Percentiles rank a stretch among this genome's conserved stretches.
Conservation (phyloP, 2,329 filamentous ascomycete species). For the Penicillium glabrum region DNA sequence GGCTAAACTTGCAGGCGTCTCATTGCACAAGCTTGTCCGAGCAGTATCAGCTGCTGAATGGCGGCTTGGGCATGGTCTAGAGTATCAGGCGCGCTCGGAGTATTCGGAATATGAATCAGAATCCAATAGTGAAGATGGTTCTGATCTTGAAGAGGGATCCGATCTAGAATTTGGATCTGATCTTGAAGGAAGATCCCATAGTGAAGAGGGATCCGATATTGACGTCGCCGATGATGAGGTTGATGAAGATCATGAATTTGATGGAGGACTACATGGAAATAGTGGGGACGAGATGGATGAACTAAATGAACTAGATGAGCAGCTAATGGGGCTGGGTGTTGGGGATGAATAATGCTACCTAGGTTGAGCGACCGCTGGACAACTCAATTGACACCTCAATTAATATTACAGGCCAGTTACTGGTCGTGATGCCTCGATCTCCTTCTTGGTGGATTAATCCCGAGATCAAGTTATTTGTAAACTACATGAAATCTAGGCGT, state of each 20-base stretch:
- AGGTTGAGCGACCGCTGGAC: background rate
- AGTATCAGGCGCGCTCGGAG: slow-evolving; percentile 33
- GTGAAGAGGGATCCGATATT: too few relatives aligned
- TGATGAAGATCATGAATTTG: background rate
- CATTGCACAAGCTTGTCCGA: slow-evolving; percentile 50
- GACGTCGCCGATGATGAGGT: too few relatives aligned
- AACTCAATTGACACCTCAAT: background rate
- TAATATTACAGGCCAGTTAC: background rate
- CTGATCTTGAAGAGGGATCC: background rate
- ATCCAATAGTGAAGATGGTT: slow-evolving; percentile 4
- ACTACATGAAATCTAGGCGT: background rate
- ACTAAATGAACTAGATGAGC: slow-evolving; percentile 12
- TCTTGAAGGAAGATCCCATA: too few relatives aligned
- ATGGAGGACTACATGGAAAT: slow-evolving; percentile 1
- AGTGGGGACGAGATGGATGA: slow-evolving; percentile 16
- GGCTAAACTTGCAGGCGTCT: slow-evolving; percentile 52
- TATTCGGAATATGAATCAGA: slow-evolving; percentile 17
- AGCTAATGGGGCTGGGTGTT: slow-evolving; percentile 12
- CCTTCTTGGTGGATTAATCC: too few relatives aligned
- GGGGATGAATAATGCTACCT: background rate
- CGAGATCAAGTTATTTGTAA: background rate
- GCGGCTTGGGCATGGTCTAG: slow-evolving; percentile 42
- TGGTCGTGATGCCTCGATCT: background rate
- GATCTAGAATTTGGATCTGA: too few relatives aligned
- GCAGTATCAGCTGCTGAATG: slow-evolving; percentile 53